phyloP scores from a whole-genome alignment of 2,329 filamentous ascomycete genomes.

The Arthrobotrys megalospora region DNA sequence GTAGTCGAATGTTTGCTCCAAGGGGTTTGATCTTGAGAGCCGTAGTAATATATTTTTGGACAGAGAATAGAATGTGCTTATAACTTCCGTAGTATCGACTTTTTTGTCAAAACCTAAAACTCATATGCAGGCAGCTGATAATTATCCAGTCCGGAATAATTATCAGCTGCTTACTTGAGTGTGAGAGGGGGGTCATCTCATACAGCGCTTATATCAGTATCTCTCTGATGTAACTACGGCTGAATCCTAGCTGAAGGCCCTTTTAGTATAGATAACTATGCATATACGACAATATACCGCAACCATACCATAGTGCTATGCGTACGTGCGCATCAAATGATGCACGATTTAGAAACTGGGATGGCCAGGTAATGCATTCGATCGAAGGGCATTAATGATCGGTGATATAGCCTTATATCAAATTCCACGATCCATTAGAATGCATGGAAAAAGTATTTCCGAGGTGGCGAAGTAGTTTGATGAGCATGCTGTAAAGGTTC shows the following conservation, averaged over 20 bases:
- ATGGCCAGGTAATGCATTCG: not conserved
- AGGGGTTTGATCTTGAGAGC: not conserved
- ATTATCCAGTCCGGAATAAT: not conserved
- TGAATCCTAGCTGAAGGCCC: not conserved
- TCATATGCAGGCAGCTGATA: not conserved
- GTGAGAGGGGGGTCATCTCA: not conserved
- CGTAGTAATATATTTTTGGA: too few relatives aligned
- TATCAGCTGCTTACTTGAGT: not conserved
- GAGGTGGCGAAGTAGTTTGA: not conserved
- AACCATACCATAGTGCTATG: not conserved
- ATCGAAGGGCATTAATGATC: not conserved
- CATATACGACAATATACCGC: not conserved
- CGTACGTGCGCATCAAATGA: slow-evolving; percentile 4
- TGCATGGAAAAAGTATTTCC: not conserved
- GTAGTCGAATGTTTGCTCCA: not conserved
- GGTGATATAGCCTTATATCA: too few relatives aligned
- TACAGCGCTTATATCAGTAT: not conserved
- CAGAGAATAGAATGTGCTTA: too few relatives aligned
- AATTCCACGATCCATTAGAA: not conserved
- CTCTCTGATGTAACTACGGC: slow-evolving; percentile 11
- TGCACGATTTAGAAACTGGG: too few relatives aligned
- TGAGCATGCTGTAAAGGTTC: not conserved
- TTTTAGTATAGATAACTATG: not conserved
- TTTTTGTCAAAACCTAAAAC: too few relatives aligned
- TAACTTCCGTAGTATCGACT: too few relatives aligned